Conservation (phyloP, 1,284 basidiomycete species). For the Cutaneotrichosporon cavernicola region DNA sequence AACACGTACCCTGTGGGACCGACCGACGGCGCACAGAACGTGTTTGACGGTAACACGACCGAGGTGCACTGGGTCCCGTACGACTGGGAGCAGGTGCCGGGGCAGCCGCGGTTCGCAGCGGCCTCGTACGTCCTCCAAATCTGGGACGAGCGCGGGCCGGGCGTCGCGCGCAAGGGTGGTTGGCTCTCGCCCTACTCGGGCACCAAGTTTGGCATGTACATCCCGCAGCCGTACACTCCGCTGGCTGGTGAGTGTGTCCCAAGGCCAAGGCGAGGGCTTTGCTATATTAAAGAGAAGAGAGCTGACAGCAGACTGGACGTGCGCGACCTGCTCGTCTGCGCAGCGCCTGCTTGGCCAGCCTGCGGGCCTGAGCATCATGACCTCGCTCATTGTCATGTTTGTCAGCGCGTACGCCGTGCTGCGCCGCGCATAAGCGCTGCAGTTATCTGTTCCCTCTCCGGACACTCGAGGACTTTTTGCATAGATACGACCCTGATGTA, state of each 20-base stretch:
- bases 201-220: slow-evolving; percentile 80
- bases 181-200: slow-evolving; percentile 67
- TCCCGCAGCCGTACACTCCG: slow-evolving; percentile 72
- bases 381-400: slow-evolving; percentile 69
- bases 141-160: slow-evolving; percentile 72
- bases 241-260: slow-evolving; percentile 12
- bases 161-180: slow-evolving; percentile 62
- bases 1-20: slow-evolving; percentile 85
- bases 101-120: slow-evolving; percentile 66
- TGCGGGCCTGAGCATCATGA: slow-evolving; percentile 63
- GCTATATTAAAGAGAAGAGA: too few relatives aligned
- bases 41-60: slow-evolving; percentile 67
- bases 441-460: background rate
- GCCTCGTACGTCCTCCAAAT: slow-evolving; percentile 74
- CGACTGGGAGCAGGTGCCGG: slow-evolving; percentile 66
- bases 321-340: slow-evolving; percentile 63
- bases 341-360: slow-evolving; percentile 60
- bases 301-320: slow-evolving; percentile 61
- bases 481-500: slow-evolving; percentile 13
- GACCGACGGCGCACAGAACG: slow-evolving; percentile 59
- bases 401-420: slow-evolving; percentile 69
- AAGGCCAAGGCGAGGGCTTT: too few relatives aligned
- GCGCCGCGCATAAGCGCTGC: slow-evolving; percentile 41
- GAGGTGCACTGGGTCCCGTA: slow-evolving; percentile 77
- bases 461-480: slow-evolving; percentile 7